These are phyloP conservation scores for Xerocomellus chrysenteron DNA, from an alignment of 768 basidiomycete species.

Conservation along the genomic window DNA sequence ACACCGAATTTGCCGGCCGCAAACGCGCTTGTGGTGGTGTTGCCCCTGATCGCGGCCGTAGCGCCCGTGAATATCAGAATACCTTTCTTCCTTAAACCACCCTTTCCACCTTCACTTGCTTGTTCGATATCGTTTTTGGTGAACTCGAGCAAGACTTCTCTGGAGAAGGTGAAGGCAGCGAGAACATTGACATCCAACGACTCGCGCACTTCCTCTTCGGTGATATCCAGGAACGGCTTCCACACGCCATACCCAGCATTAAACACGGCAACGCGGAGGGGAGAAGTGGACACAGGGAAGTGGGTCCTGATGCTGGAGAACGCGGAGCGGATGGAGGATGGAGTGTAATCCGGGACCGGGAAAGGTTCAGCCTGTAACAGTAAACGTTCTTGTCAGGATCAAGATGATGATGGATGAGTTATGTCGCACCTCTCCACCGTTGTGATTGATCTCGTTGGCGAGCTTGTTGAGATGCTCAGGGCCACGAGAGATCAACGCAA, in stretches of 20 bases:
- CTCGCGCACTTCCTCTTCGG: constrained; percentile 53
- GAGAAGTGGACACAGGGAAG: constrained; percentile 48
- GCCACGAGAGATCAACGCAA: constrained; percentile 65
- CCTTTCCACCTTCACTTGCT: constrained; percentile 39
- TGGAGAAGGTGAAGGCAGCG: constrained; percentile 63
- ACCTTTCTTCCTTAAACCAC: constrained; percentile 54
- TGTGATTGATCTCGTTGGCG: constrained; percentile 51
- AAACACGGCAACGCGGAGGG: constrained; percentile 61
- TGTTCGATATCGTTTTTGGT: constrained; percentile 49
- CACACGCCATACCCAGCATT: constrained; percentile 58
- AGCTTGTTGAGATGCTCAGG: constrained; percentile 49
- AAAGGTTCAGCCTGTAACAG: constrained; percentile 54
- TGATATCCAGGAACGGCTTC: constrained; percentile 67
- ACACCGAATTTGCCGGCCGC: constrained; percentile 63
- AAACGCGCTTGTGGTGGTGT: constrained; percentile 57
- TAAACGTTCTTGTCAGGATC: not conserved
- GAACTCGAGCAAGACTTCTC: constrained; percentile 57
- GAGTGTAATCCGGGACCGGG: constrained; percentile 49
- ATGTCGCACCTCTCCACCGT: constrained; percentile 55
- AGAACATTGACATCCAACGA: constrained; percentile 52
- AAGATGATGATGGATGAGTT: not conserved
- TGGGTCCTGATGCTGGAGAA: constrained; percentile 46
- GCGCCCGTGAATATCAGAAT: constrained; percentile 73
- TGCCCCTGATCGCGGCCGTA: constrained; percentile 65
- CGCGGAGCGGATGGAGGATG: constrained; percentile 48